Evolutionary conservation across 768 basidiomycete species (phyloP), one percentile per base, ranked within the genome.

Genomic region (Mycena sanguinolenta): DNA sequence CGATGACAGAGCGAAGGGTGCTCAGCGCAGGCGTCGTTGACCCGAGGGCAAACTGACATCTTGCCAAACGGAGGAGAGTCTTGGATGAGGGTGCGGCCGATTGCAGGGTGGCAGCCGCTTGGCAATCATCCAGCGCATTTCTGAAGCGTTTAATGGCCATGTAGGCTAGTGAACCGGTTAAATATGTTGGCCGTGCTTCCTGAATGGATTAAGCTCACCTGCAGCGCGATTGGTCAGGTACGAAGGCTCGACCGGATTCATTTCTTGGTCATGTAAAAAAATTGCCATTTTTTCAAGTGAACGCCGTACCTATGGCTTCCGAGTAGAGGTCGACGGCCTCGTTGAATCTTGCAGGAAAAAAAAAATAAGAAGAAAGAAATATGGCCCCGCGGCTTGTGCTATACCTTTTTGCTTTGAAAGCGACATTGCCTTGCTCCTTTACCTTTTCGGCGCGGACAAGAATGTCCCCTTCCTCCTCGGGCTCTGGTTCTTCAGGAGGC

Each of bases 171-270:
- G n/a, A n/a, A n/a, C n/a, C n/a, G n/a, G n/a, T n/a, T n/a, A n/a
- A n/a, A n/a, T n/a, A n/a, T n/a, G n/a, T n/a, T n/a, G n/a, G n/a
- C n/a, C n/a, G n/a, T n/a, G n/a, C n/a, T n/a, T n/a, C n/a, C n/a
- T n/a, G n/a, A n/a, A n/a, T n/a, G n/a, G n/a, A n/a, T n/a, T n/a
- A n/a, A n/a, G n/a, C n/a, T n/a, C n/a, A n/a, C n/a, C n/a, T 0
- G 95, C 95, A 0, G 95, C 95, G 32, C 95, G 90, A 78, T 97
- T 97, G 0, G 94, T 94, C 70, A 92, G 84, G 76, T 92, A 96
- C 3, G 92, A 86, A 0, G 95, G 89, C 79, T 96, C 92, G 4
- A 83, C 74, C 0, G 90, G 79, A 68, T 89, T 89, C 73, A 92
- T 81, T 66, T 89, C 90, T 92, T 74, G 49, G 3, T 50, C 9